Conservation (phyloP, 345 rosid species). For the Salix purpurea region DNA sequence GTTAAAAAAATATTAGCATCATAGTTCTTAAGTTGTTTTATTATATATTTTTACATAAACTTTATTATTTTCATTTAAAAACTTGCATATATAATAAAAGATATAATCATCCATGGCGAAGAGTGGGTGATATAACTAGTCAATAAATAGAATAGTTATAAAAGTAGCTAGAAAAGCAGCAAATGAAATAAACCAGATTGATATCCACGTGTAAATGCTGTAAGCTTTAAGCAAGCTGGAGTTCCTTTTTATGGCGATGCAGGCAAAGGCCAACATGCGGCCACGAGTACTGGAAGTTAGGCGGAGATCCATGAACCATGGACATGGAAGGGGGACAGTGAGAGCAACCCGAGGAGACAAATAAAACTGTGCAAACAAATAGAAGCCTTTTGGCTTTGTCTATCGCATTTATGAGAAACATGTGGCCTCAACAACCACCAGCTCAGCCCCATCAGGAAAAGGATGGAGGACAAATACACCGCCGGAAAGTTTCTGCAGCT, state of each 20-base stretch:
- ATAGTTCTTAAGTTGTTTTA: too few species aligned
- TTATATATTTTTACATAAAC: too few species aligned
- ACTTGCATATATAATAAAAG: too few species aligned
- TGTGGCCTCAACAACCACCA: slow-evolving; percentile 41
- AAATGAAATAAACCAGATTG: not conserved
- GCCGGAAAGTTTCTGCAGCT: too few species aligned
- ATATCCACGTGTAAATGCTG: not conserved
- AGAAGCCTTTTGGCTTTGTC: slow-evolving; percentile 27
- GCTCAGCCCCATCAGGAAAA: slow-evolving; percentile 17
- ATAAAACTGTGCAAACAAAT: slow-evolving; percentile 35
- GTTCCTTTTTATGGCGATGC: not conserved
- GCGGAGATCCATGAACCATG: slow-evolving; percentile 27
- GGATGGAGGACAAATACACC: too few species aligned
- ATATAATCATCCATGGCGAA: too few species aligned
- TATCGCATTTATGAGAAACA: slow-evolving; percentile 47
- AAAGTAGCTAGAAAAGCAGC: not conserved
- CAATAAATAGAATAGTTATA: not conserved
- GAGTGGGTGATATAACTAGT: too few species aligned
- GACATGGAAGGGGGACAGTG: slow-evolving; percentile 41
- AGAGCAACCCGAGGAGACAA: slow-evolving; percentile 44
- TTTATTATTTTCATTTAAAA: too few species aligned
- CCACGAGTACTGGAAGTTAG: slow-evolving; percentile 31
- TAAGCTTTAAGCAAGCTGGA: not conserved
- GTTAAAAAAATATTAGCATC: too few species aligned
- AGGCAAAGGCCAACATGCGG: slow-evolving; percentile 36